These are phyloP conservation scores for Ananas comosus DNA, from an alignment of 176 grass and related monocot species.

Conservation along the genomic window DNA sequence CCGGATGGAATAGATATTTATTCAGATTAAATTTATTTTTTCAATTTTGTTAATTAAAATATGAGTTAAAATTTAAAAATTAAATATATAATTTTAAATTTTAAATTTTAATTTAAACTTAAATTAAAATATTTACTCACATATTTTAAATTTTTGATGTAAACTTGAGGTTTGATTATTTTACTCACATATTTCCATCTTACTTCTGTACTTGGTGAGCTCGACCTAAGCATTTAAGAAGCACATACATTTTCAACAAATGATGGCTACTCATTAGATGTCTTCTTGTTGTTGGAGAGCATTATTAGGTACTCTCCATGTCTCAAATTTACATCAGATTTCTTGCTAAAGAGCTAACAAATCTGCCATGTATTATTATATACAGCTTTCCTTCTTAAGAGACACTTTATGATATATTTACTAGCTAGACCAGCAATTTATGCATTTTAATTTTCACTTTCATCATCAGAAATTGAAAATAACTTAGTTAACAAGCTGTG, in stretches of 20 bases:
- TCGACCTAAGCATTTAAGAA: conserved; percentile 29
- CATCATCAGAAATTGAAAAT: neutral
- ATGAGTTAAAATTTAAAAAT: too few species aligned
- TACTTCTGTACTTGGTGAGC: conserved; percentile 17
- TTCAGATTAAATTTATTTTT: too few species aligned
- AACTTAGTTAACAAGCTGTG: too few species aligned
- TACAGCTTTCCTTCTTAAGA: neutral
- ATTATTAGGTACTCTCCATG: conserved; percentile 20
- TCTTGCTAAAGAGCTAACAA: too few species aligned
- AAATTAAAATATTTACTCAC: too few species aligned
- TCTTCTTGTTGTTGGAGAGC: conserved; percentile 35
- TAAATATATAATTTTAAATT: too few species aligned
- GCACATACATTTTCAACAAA: conserved; percentile 35
- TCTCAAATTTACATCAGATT: neutral
- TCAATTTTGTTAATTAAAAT: too few species aligned
- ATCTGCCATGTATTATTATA: neutral
- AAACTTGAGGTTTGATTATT: neutral
- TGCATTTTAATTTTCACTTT: neutral
- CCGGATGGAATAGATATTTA: too few species aligned
- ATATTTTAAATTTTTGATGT: too few species aligned
- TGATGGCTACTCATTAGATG: conserved; percentile 37
- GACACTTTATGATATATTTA: neutral
- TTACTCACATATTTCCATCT: neutral
- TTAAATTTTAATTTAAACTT: too few species aligned
- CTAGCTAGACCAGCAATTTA: neutral